Evolutionary conservation across 768 basidiomycete species (phyloP).

Genomic region (Pleurotus cornucopiae): DNA sequence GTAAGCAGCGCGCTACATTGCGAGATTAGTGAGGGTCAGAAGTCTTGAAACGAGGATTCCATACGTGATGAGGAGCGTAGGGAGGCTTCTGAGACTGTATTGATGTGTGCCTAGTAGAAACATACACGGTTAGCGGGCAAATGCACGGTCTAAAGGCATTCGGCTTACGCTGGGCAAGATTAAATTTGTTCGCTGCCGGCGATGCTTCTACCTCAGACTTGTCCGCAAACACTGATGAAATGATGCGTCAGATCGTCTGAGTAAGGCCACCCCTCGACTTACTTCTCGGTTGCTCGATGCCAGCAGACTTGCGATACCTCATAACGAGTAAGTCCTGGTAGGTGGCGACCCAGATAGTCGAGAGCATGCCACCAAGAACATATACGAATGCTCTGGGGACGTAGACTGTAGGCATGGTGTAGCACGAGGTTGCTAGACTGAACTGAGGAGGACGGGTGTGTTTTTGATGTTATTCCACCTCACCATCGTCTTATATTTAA

Average conservation of each 20-base stretch:
- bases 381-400: slow-evolving; percentile 41
- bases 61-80: slow-evolving; percentile 40
- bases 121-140: not conserved
- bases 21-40: no score
- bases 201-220: slow-evolving; percentile 51
- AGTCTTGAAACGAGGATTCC: slow-evolving; percentile 11
- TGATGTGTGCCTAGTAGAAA: slow-evolving; percentile 56
- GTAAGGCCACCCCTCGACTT: not conserved
- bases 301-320: slow-evolving; percentile 45
- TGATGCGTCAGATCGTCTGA: not conserved
- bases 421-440: no score
- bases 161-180: slow-evolving; percentile 64
- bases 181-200: slow-evolving; percentile 53
- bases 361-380: slow-evolving; percentile 51
- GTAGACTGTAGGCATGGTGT: no score
- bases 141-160: no score
- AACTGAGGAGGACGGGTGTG: no score
- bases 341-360: slow-evolving; percentile 43
- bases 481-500: no score
- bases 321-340: slow-evolving; percentile 41
- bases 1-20: slow-evolving; percentile 33
- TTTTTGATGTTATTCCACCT: no score
- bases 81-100: slow-evolving; percentile 52
- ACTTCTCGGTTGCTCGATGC: slow-evolving; percentile 68
- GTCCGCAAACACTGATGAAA: slow-evolving; percentile 60